Evolutionary conservation across 768 basidiomycete species (phyloP).

Genomic region (Tulasnella sp.): DNA sequence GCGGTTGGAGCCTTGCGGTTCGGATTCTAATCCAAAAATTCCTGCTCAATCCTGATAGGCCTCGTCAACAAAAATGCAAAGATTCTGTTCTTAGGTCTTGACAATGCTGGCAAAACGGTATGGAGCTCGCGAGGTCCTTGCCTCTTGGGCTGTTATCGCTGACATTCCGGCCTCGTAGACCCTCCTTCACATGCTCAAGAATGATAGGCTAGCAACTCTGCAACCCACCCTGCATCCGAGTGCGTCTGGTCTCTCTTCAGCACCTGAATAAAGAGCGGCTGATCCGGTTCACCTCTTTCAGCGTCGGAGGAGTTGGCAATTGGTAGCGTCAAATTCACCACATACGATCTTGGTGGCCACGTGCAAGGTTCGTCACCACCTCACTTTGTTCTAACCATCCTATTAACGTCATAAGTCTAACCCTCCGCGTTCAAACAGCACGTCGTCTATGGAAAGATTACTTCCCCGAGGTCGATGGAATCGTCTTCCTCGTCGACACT

Average conservation of each 20-base stretch:
- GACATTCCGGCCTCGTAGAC: slow-evolving; percentile 56
- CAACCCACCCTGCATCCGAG: slow-evolving; percentile 99
- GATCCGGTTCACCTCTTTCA: slow-evolving; percentile 44
- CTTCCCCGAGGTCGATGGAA: slow-evolving; percentile 99
- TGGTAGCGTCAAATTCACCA: slow-evolving; percentile 98
- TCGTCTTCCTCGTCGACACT: slow-evolving; percentile 97
- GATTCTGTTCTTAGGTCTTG: slow-evolving; percentile 97
- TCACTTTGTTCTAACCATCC: neutral
- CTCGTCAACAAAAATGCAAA: slow-evolving; percentile 98
- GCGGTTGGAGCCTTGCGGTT: slow-evolving; percentile 33
- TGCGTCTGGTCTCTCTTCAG: slow-evolving; percentile 49
- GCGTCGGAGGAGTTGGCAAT: slow-evolving; percentile 99
- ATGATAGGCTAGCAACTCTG: slow-evolving; percentile 93
- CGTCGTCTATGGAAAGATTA: slow-evolving; percentile 99
- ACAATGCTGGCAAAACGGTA: slow-evolving; percentile 99
- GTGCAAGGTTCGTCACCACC: slow-evolving; percentile 71
- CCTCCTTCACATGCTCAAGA: slow-evolving; percentile 98
- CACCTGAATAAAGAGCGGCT: slow-evolving; percentile 20
- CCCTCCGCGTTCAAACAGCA: slow-evolving; percentile 51
- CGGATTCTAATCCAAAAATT: slow-evolving; percentile 12
- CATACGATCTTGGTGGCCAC: slow-evolving; percentile 97
- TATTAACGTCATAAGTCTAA: neutral
- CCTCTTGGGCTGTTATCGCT: slow-evolving; percentile 15
- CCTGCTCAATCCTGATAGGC: slow-evolving; percentile 51
- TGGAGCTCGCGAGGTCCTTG: slow-evolving; percentile 40